A percentile compares a stretch with the other conserved stretches of the same genome.
phyloP scores from a whole-genome alignment of 805 yeast genomes.

The Isabelozyma heimii region DNA sequence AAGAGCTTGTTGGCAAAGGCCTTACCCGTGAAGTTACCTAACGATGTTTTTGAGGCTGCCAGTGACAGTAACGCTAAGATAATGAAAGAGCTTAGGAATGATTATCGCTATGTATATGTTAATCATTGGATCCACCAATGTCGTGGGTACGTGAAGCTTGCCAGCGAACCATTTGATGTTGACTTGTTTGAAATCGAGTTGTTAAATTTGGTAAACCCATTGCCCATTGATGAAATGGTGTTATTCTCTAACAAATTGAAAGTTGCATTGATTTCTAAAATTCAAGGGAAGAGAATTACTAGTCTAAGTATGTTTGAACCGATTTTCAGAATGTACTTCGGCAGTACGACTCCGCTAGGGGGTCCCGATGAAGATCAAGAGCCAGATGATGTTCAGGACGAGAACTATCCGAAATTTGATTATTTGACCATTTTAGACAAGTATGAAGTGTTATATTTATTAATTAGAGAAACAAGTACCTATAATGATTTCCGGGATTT shows the following conservation, averaged over 20 bases:
- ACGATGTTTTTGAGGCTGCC: conserved; percentile 8
- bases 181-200: conserved; percentile 64
- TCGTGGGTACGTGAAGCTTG: conserved; percentile 50
- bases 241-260: conserved; percentile 44
- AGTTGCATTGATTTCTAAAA: conserved; percentile 35
- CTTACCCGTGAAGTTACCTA: conserved; percentile 17
- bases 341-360: conserved; percentile 28
- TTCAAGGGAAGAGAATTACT: conserved; percentile 36
- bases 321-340: conserved; percentile 32
- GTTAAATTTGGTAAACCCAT: conserved; percentile 32
- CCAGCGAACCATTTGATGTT: conserved; percentile 52
- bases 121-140: conserved; percentile 57
- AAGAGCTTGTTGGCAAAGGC: conserved; percentile 13
- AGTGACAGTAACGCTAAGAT: conserved; percentile 3
- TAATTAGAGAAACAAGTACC: conserved; percentile 43
- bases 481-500: conserved; percentile 46
- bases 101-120: conserved; percentile 23
- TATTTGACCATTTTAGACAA: conserved; percentile 43
- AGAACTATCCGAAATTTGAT: conserved; percentile 33
- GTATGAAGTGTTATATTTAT: conserved; percentile 44
- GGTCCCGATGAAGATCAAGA: conserved; percentile 20
- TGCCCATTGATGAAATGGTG: conserved; percentile 31
- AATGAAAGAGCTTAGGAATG: conserved; percentile 11
- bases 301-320: conserved; percentile 30
- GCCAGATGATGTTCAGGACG: conserved; percentile 11